Conservation (phyloP, 2,329 filamentous ascomycete genomes). For the Colletotrichum tropicicola region DNA sequence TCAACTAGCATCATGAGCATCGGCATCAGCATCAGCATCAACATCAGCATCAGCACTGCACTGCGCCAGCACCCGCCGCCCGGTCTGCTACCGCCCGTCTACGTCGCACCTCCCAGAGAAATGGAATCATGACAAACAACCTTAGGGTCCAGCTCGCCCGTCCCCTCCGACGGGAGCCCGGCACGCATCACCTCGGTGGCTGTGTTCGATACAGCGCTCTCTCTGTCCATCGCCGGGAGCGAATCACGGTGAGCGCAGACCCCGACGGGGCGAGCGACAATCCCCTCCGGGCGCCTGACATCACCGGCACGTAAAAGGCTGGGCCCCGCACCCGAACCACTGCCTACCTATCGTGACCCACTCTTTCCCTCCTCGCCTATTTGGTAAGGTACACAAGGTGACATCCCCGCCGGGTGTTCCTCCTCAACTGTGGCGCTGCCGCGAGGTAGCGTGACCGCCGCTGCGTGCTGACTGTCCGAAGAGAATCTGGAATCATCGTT, state of each 20-base stretch:
- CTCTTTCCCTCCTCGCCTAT: too few species aligned
- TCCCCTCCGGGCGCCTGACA: constrained; percentile 17
- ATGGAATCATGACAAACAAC: not conserved
- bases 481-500: constrained; percentile 1
- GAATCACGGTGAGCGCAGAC: constrained; percentile 5
- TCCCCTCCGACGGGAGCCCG: not conserved
- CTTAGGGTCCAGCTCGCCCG: not conserved
- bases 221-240: not conserved
- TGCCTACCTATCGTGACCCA: too few species aligned
- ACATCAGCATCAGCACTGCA: not conserved
- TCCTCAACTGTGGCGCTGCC: constrained; percentile 13
- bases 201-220: not conserved
- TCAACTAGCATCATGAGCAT: too few species aligned
- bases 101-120: not conserved
- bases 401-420: constrained; percentile 2
- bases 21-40: not conserved
- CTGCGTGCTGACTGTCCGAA: not conserved
- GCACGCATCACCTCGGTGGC: constrained; percentile 3
- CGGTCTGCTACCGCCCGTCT: not conserved
- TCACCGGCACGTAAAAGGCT: constrained; percentile 14
- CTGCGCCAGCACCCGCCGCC: not conserved
- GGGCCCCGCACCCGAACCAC: not conserved
- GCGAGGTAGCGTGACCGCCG: constrained; percentile 11
- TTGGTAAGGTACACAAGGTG: too few species aligned
- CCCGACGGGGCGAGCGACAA: not conserved